These are phyloP conservation scores for Fomes fomentarius DNA, from an alignment of 1,284 basidiomycete genomes.

Conservation along the genomic window DNA sequence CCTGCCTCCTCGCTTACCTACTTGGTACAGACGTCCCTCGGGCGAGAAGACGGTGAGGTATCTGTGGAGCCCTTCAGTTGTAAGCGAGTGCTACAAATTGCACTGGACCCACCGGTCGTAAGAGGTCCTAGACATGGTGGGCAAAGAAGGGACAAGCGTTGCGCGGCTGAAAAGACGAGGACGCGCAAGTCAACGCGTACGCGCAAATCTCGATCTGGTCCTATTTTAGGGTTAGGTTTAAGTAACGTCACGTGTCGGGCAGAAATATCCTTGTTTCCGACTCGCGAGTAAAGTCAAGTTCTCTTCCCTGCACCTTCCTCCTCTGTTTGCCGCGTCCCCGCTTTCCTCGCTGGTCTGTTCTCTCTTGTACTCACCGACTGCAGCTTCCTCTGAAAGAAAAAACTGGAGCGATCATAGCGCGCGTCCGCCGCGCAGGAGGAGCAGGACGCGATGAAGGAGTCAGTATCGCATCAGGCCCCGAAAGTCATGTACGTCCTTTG, in stretches of 20 bases:
- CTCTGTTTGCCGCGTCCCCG: background rate
- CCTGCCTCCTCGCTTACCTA: conserved; percentile 66
- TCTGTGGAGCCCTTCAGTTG: conserved; percentile 40
- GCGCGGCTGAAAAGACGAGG: conserved; percentile 19
- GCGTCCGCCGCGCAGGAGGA: conserved; percentile 8
- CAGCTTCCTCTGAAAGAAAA: background rate
- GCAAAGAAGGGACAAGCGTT: conserved; percentile 14
- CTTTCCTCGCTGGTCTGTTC: background rate
- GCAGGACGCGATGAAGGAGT: conserved; percentile 72
- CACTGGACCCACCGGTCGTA: conserved; percentile 64
- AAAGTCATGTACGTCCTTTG: conserved; percentile 83
- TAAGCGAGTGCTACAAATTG: background rate
- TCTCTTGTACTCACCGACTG: background rate
- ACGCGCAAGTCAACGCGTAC: conserved; percentile 36
- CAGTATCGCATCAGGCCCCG: conserved; percentile 85
- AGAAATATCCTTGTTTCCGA: conserved; percentile 9
- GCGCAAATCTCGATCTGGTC: conserved; percentile 18
- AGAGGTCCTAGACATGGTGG: conserved; percentile 79
- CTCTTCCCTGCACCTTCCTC: too few relatives aligned
- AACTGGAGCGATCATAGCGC: background rate
- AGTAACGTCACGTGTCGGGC: conserved; percentile 13
- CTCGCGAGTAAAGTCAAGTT: too few relatives aligned
- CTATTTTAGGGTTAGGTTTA: conserved; percentile 6
- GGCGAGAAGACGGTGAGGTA: conserved; percentile 95
- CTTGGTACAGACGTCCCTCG: conserved; percentile 95